A percentile compares a stretch with the other conserved stretches of the same genome.
Conservation (phyloP, 139 green algal species). For the Chlorella sp. region DNA sequence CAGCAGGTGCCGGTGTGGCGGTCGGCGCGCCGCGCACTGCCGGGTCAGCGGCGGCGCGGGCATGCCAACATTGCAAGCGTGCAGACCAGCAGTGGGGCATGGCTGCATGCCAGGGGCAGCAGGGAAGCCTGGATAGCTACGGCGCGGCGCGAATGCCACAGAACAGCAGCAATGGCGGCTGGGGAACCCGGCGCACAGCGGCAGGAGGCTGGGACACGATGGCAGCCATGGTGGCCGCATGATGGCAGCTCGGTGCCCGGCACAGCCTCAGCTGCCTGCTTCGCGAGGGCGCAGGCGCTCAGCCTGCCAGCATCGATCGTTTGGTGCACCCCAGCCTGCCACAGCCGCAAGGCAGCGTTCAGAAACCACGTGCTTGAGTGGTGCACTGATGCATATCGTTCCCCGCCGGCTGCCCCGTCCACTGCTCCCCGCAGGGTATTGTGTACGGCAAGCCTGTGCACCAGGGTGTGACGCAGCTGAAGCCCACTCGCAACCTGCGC, state of each 20-base stretch:
- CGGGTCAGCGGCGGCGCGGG: too few relatives aligned
- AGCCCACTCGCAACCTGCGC: constrained; percentile 94
- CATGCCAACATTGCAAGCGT: not conserved
- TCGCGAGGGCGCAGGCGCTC: not conserved
- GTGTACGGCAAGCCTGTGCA: constrained; percentile 98
- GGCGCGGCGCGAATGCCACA: too few relatives aligned
- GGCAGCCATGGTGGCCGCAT: not conserved
- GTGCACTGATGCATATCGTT: not conserved
- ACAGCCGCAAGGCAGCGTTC: too few relatives aligned
- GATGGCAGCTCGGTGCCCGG: not conserved
- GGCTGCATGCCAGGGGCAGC: too few relatives aligned
- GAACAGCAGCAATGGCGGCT: too few relatives aligned
- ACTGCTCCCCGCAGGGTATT: constrained; percentile 82
- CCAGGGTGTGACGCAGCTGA: constrained; percentile 98
- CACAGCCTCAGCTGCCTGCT: not conserved
- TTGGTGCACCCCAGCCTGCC: not conserved
- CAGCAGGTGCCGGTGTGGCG: too few relatives aligned
- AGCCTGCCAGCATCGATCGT: not conserved
- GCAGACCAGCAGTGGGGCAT: not conserved
- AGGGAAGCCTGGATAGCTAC: too few relatives aligned
- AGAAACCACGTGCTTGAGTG: not conserved
- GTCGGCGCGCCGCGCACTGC: too few relatives aligned
- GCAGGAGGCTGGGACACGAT: not conserved
- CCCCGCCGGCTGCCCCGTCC: not conserved
- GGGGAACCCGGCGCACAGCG: not conserved